A percentile compares a stretch with the other conserved stretches of the same genome.
These are phyloP conservation scores for Lepidopterella palustris DNA, from an alignment of 495 filamentous ascomycete genomes.

Conservation along the genomic window DNA sequence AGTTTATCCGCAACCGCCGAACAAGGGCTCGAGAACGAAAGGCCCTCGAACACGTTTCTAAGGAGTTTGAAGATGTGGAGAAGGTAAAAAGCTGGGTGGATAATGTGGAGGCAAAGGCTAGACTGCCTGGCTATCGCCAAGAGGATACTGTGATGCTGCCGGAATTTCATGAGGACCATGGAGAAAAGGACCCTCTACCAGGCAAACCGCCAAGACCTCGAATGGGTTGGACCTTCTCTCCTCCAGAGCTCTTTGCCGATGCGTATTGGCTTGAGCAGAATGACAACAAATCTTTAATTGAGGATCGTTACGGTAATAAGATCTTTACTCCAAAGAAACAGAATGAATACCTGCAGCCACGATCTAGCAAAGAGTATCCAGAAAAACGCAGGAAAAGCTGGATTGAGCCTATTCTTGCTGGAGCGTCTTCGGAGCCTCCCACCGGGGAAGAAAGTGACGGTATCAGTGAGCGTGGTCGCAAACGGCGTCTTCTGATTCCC, in stretches of 20 bases:
- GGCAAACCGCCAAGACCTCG: conserved; percentile 44
- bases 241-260: conserved; percentile 78
- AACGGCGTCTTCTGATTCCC: conserved; percentile 18
- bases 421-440: conserved; percentile 9
- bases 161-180: conserved; percentile 39
- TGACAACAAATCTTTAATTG: conserved; percentile 65
- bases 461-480: conserved; percentile 24
- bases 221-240: conserved; percentile 72
- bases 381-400: conserved; percentile 24
- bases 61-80: conserved; percentile 67
- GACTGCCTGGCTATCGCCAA: conserved; percentile 42
- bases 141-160: conserved; percentile 46
- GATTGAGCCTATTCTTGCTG: conserved; percentile 19
- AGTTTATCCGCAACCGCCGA: conserved; percentile 78
- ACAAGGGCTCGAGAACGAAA: conserved; percentile 66
- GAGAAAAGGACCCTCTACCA: conserved; percentile 1
- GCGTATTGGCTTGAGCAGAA: conserved; percentile 76
- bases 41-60: conserved; percentile 60
- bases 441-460: conserved; percentile 26
- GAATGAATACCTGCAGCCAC: conserved; percentile 14
- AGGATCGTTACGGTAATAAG: conserved; percentile 63
- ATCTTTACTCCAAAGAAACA: conserved; percentile 49
- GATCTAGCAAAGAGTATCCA: conserved; percentile 34
- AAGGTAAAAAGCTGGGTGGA: conserved; percentile 70
- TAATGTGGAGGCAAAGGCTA: conserved; percentile 48